A percentile compares a stretch with the other conserved stretches of the same genome.
Evolutionary conservation across 2,329 filamentous ascomycete species (phyloP).

Genomic region (Westerdykella aurantiaca): DNA sequence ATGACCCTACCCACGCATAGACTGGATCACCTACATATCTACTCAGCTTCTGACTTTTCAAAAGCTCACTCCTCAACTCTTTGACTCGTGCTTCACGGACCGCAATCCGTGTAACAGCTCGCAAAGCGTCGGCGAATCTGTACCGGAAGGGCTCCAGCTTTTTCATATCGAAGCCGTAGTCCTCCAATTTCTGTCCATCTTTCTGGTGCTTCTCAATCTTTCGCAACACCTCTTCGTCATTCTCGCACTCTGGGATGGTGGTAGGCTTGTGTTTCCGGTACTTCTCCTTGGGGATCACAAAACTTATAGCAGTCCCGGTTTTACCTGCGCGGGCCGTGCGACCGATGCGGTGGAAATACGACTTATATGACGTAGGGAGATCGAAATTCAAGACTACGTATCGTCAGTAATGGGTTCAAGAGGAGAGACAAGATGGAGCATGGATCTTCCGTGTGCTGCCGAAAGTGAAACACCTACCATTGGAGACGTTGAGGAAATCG

Average conservation of each 20-base stretch:
- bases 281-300: conserved; percentile 75
- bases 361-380: conserved; percentile 78
- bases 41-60: conserved; percentile 91
- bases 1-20: conserved; percentile 11
- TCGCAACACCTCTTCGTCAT: conserved; percentile 77
- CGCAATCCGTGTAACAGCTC: conserved; percentile 82
- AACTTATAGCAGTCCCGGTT: conserved; percentile 91
- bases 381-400: conserved; percentile 84
- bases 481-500: conserved; percentile 81
- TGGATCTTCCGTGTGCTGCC: conserved; percentile 38
- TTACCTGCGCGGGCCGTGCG: conserved; percentile 88
- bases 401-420: neutral
- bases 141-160: conserved; percentile 93
- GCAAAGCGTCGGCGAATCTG: conserved; percentile 76
- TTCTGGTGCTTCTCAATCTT: conserved; percentile 81
- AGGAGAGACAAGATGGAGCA: neutral
- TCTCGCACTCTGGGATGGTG: conserved; percentile 65
- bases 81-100: conserved; percentile 84
- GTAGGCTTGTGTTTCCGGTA: conserved; percentile 90
- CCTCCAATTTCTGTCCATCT: conserved; percentile 73
- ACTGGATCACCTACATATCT: conserved; percentile 37
- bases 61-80: conserved; percentile 80
- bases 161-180: conserved; percentile 91
- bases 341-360: conserved; percentile 95
- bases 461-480: conserved; percentile 35